Percentiles rank a stretch among this genome's conserved stretches.
Conservation (phyloP, 352 stramenopile genomes). For the Aphanomyces astaci region DNA sequence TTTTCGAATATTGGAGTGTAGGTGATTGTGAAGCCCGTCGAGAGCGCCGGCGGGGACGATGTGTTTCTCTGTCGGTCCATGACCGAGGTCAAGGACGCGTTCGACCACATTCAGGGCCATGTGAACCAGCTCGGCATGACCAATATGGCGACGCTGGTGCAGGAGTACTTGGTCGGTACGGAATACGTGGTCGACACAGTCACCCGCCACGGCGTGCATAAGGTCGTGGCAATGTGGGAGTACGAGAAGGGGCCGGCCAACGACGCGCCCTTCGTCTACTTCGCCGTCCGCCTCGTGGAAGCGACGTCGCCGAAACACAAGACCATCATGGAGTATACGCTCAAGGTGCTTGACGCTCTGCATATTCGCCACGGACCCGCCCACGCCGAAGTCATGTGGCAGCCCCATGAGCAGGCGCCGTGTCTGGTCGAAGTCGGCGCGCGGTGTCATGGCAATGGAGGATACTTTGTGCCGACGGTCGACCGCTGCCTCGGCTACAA, state of each 20-base stretch:
- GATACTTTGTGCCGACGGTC: slow-evolving; percentile 44
- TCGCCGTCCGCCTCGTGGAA: slow-evolving; percentile 28
- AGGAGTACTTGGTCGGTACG: slow-evolving; percentile 64
- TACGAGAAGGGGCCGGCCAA: slow-evolving; percentile 82
- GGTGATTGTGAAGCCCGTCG: slow-evolving; percentile 56
- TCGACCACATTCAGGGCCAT: slow-evolving; percentile 38
- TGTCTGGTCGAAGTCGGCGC: slow-evolving; percentile 79
- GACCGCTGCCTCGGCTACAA: slow-evolving; percentile 46
- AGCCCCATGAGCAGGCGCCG: slow-evolving; percentile 20
- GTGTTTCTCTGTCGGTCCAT: slow-evolving; percentile 63
- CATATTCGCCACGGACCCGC: slow-evolving; percentile 5
- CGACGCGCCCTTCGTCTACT: slow-evolving; percentile 70
- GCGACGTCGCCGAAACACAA: not conserved
- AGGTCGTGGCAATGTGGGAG: slow-evolving; percentile 77
- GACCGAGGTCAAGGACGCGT: slow-evolving; percentile 48
- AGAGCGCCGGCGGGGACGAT: slow-evolving; percentile 65
- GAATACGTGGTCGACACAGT: slow-evolving; percentile 86
- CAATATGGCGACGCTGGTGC: slow-evolving; percentile 55
- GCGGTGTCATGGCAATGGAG: slow-evolving; percentile 69
- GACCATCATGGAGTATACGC: slow-evolving; percentile 11
- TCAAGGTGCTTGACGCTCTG: slow-evolving; percentile 17
- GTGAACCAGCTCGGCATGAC: slow-evolving; percentile 32
- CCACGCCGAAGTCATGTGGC: slow-evolving; percentile 20
- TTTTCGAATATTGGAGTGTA: no score
- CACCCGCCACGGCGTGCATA: slow-evolving; percentile 59